Percentiles rank a stretch among this genome's conserved stretches.
Evolutionary conservation across 345 rosid species (phyloP).

Genomic region (Toxicodendron radicans): DNA sequence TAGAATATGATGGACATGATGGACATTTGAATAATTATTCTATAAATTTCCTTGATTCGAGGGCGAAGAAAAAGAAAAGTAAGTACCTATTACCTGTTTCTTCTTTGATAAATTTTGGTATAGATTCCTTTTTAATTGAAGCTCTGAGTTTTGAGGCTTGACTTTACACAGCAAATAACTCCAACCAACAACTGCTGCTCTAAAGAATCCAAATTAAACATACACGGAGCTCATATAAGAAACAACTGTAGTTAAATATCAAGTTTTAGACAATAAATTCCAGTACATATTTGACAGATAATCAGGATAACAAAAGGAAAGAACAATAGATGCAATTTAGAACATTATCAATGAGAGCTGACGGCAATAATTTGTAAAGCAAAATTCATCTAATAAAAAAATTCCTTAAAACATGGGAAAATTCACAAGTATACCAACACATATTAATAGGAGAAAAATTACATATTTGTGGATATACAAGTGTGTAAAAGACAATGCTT

Average conservation of each 20-base stretch:
- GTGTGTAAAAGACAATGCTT: too few relatives aligned
- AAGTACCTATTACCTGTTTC: not conserved
- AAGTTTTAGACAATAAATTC: not conserved
- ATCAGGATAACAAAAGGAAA: too few relatives aligned
- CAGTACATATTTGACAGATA: not conserved
- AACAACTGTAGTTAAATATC: not conserved
- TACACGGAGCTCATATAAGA: not conserved
- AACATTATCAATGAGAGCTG: too few relatives aligned
- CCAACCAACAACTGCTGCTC: not conserved
- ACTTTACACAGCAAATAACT: conserved; percentile 14
- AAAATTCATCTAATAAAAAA: too few relatives aligned
- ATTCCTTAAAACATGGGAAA: too few relatives aligned
- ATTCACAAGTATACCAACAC: conserved; percentile 38
- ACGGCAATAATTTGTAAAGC: too few relatives aligned
- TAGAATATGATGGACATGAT: conserved; percentile 8
- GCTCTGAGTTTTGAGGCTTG: conserved; percentile 4
- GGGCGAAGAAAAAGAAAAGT: not conserved
- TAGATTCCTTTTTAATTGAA: not conserved
- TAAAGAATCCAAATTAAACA: not conserved
- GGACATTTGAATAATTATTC: conserved; percentile 7
- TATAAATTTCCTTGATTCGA: conserved; percentile 14
- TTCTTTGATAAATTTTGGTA: conserved; percentile 7
- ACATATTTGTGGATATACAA: too few relatives aligned
- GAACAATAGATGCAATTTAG: too few relatives aligned
- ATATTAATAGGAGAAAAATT: too few relatives aligned